Base-by-base conservation (phyloP, 148 eudicot species). In the Diospyros kaki region DNA sequence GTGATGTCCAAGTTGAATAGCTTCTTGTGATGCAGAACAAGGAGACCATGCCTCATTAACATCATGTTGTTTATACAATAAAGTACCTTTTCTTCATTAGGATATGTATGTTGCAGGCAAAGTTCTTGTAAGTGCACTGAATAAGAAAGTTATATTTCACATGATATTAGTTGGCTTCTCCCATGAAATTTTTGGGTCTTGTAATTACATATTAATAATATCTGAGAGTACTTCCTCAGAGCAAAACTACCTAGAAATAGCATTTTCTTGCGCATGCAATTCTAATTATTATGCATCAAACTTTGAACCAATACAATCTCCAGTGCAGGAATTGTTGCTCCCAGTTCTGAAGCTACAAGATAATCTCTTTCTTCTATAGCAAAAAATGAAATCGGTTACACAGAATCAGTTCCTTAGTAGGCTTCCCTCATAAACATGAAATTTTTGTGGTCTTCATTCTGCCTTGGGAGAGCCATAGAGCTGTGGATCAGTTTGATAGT, bases 401-500 rank as follows among this genome's bases (percentile, higher is more conserved):
- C 71, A 71, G 75, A 75, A 80, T 80, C 55, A 75, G 51, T 50
- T 17, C 66, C 66, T 12, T 45, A 64, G 75, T 69, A 39, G 39
- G 60, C 69, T 58, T 56, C 41, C 39, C 39, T 12, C 8, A 1
- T 3, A 58, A 58, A 48, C 72, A 65, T 42, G n/a, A 50, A 11
- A 3, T 18, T 8, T 44, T 1, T 40, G 3, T 39, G 10, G 4
- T 5, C 54, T 58, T 73, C 58, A 78, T 15, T 78, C 73, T 73
- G 77, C 66, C 53, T 78, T 68, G 1, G 72, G 9, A 66, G 79
- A 69, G 28, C 56, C 76, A 60, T 11, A n/a, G 54, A 82, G 60
- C 71, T 76, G 18, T 13, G 81, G 74, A 68, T 85, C 86, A 5
- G 86, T 74, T 80, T 85, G 81, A 70, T 85, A 85, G 75, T 82